phyloP scores from a whole-genome alignment of 495 filamentous ascomycete species.

The Aspergillus leporis region DNA sequence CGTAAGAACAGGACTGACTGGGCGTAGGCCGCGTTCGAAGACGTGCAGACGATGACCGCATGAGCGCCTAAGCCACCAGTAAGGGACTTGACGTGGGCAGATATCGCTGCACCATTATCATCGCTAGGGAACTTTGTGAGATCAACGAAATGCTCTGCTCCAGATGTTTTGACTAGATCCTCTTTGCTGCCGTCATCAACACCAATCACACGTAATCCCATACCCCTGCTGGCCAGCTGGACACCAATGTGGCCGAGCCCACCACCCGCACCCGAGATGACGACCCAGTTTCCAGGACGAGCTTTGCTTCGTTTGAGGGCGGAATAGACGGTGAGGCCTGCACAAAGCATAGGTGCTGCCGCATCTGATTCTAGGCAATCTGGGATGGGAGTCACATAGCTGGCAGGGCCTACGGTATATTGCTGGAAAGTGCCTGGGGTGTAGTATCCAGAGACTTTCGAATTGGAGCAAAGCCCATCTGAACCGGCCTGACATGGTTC shows the following conservation, averaged over 20 bases:
- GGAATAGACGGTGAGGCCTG: slow-evolving; percentile 59
- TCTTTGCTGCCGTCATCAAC: slow-evolving; percentile 67
- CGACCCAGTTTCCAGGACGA: slow-evolving; percentile 61
- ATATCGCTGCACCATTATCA: slow-evolving; percentile 46
- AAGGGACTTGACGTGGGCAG: slow-evolving; percentile 56
- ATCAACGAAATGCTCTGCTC: slow-evolving; percentile 70
- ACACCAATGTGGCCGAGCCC: slow-evolving; percentile 66
- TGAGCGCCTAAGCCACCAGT: slow-evolving; percentile 64
- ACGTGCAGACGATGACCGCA: slow-evolving; percentile 64
- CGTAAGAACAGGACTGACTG: slow-evolving; percentile 58
- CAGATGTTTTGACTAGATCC: slow-evolving; percentile 56
- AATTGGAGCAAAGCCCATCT: slow-evolving; percentile 60
- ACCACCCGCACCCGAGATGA: slow-evolving; percentile 67
- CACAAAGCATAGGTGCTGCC: slow-evolving; percentile 67
- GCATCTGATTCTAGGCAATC: slow-evolving; percentile 55
- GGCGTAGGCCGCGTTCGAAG: slow-evolving; percentile 66
- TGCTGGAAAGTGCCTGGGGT: slow-evolving; percentile 72
- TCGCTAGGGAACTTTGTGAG: slow-evolving; percentile 55
- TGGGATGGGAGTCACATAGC: slow-evolving; percentile 70
- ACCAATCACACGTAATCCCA: slow-evolving; percentile 68
- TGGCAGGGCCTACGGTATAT: slow-evolving; percentile 63
- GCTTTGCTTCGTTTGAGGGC: slow-evolving; percentile 60
- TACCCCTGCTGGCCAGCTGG: slow-evolving; percentile 62
- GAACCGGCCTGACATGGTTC: slow-evolving; percentile 56
- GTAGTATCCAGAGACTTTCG: slow-evolving; percentile 56